A percentile compares a stretch with the other conserved stretches of the same genome.
phyloP scores from a whole-genome alignment of 2,329 filamentous ascomycete genomes.

The Diaporthe ilicicola region DNA sequence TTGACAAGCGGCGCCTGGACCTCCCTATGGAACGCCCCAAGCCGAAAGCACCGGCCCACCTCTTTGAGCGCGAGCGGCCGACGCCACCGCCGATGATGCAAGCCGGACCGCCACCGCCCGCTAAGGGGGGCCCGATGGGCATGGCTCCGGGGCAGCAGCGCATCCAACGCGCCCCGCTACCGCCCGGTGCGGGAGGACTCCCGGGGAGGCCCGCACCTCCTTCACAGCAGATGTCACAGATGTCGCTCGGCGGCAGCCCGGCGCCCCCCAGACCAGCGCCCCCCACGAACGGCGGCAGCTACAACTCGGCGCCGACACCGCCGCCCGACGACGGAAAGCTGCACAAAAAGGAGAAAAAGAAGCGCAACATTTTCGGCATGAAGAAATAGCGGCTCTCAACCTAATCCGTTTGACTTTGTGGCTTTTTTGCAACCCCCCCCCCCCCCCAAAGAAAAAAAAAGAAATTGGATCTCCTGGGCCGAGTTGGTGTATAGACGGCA shows the following conservation, averaged over 20 bases:
- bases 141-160: conserved; percentile 41
- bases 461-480: background rate
- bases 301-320: conserved; percentile 35
- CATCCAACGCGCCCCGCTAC: conserved; percentile 39
- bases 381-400: conserved; percentile 57
- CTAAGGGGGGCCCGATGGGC: conserved; percentile 38
- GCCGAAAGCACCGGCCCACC: conserved; percentile 82
- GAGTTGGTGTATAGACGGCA: background rate
- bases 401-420: background rate
- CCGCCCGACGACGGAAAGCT: conserved; percentile 45
- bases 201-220: conserved; percentile 54
- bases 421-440: background rate
- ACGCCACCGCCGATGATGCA: conserved; percentile 55
- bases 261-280: conserved; percentile 39
- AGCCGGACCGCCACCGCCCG: conserved; percentile 41
- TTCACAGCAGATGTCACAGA: conserved; percentile 62
- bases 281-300: conserved; percentile 38
- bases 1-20: conserved; percentile 77
- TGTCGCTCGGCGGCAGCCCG: conserved; percentile 54
- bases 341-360: conserved; percentile 69
- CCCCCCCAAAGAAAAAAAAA: no score
- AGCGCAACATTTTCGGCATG: conserved; percentile 64
- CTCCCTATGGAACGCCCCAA: conserved; percentile 83
- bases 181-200: conserved; percentile 43
- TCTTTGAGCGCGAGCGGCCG: conserved; percentile 78